Evolutionary conservation across 2,329 filamentous ascomycete genomes (phyloP), one percentile per base, ranked within the genome.

Genomic region (Ophiostoma pallidulum): DNA sequence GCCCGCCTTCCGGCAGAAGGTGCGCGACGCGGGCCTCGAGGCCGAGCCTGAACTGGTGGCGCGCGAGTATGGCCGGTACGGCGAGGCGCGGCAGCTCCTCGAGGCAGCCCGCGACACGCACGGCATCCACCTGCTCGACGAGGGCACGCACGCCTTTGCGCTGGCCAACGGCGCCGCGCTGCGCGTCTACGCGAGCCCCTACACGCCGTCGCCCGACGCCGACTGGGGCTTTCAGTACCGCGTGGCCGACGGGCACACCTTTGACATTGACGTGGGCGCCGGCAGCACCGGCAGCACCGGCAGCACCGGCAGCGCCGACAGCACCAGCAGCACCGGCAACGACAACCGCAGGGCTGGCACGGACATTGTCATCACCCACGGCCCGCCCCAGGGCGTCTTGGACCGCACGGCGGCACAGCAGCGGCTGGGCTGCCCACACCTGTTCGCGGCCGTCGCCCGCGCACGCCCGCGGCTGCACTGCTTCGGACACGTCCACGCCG

Each of bases 401-500:
- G 75, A 81, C 56, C 53, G 56, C 3, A 65, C 66, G 8, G 47
- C 56, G 3, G 53, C 47, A 8, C 52, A 49, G n/a, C 41, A 62
- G 20, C 57, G 60, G 13, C 64, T 63, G 16, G 73, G 75, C 18
- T 72, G 72, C 49, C 53, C 54, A 0, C 51, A 65, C 14, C 65
- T 80, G 3, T 68, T 76, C 45, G 58, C 57, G 0, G 71, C 75
- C 0, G 56, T 79, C 0, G 62, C 65, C 1, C 56, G 57, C 0
- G 64, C 68, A 1, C 63, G 61, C 24, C 75, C 75, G 2, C 57
- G 58, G 7, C 52, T 79, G 4, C 73, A 77, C 56, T 78, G 74
- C 57, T 79, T 78, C 49, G 75, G 75, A 0, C 76, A 79, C 51
- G 72, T 78, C n/a, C 76, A 80, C 55, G 73, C 77, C 53, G 70